Evolutionary conservation across 2,329 filamentous ascomycete genomes (phyloP).

Genomic region (Balansia obtecta): DNA sequence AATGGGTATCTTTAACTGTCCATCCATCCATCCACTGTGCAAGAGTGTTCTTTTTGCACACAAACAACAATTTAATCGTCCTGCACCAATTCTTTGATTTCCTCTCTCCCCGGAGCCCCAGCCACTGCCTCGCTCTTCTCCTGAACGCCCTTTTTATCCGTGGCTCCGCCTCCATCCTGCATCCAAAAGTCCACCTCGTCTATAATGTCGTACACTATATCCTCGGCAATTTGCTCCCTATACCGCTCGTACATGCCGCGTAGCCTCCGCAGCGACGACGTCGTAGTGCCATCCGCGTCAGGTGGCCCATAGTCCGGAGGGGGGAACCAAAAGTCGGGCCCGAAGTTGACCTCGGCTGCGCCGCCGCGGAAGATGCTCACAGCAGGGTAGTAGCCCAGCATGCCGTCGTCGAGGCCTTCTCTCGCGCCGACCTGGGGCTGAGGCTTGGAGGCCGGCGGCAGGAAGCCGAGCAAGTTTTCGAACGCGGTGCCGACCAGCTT

Average conservation of each 20-base stretch:
- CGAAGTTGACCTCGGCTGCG: constrained; percentile 87
- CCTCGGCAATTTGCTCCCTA: constrained; percentile 87
- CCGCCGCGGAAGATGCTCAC: constrained; percentile 87
- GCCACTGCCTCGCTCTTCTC: constrained; percentile 31
- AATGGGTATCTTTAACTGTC: constrained; percentile 14
- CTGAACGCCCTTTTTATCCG: constrained; percentile 32
- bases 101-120: constrained; percentile 34
- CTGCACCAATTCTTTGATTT: constrained; percentile 55
- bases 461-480: constrained; percentile 75
- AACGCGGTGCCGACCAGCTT: constrained; percentile 77
- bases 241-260: constrained; percentile 67
- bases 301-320: constrained; percentile 44
- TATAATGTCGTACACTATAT: constrained; percentile 82
- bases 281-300: constrained; percentile 26
- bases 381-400: constrained; percentile 90
- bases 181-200: constrained; percentile 90
- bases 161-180: constrained; percentile 47
- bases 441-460: constrained; percentile 76
- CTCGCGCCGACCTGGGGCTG: constrained; percentile 61
- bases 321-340: constrained; percentile 83
- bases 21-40: background rate
- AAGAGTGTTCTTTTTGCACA: background rate
- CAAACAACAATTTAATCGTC: constrained; percentile 33
- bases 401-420: constrained; percentile 83
- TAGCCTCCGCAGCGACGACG: constrained; percentile 22